Conservation (phyloP, 441 rosid genomes). For the Populus hybrid region DNA sequence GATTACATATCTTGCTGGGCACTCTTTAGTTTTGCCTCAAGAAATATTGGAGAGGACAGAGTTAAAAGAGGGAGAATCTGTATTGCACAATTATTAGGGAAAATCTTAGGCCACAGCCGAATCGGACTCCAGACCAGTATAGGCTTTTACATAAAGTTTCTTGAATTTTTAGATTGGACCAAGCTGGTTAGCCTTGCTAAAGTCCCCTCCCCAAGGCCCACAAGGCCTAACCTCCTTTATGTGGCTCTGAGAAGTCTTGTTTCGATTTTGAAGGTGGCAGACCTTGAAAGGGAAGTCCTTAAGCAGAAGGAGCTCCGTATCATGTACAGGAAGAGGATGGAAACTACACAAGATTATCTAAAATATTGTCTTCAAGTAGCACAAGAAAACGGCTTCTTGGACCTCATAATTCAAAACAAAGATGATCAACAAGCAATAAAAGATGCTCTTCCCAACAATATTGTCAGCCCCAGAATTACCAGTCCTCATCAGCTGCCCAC, state of each 20-base stretch:
- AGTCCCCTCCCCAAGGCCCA: neutral
- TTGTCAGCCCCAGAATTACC: neutral
- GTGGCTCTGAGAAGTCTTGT: neutral
- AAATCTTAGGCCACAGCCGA: neutral
- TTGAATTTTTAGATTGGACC: neutral
- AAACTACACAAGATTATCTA: constrained; percentile 50
- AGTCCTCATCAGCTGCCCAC: constrained; percentile 13
- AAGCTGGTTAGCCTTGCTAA: neutral
- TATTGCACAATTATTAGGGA: no score
- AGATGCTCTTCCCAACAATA: constrained; percentile 13
- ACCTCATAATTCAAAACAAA: constrained; percentile 31
- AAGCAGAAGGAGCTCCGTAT: constrained; percentile 42
- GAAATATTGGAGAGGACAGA: no score
- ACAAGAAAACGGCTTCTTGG: constrained; percentile 50
- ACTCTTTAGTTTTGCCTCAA: no score
- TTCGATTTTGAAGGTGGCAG: constrained; percentile 30
- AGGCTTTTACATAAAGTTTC: neutral
- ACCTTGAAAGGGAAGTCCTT: constrained; percentile 37
- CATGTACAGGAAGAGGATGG: constrained; percentile 42
- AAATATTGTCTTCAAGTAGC: constrained; percentile 60
- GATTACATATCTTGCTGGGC: no score
- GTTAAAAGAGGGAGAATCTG: no score
- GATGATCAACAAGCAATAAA: constrained; percentile 5
- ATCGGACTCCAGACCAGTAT: neutral
- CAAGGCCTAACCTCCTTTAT: neutral